phyloP scores from a whole-genome alignment of 2,329 filamentous ascomycete species.

The Epichloe gansuensis region DNA sequence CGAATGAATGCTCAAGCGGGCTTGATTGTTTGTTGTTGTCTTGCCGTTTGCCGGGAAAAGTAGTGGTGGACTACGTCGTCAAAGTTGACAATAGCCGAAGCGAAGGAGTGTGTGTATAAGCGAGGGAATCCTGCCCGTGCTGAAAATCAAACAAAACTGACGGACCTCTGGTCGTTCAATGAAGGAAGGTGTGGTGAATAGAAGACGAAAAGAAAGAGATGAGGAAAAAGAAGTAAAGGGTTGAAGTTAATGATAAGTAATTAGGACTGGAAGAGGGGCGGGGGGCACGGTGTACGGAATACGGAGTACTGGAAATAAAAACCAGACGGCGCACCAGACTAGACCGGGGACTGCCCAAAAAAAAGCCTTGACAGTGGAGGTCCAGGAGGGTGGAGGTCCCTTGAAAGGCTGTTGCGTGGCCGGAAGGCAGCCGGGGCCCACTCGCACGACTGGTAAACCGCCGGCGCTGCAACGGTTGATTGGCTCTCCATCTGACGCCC shows the following conservation, averaged over 20 bases:
- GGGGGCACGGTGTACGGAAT: not conserved
- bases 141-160: constrained; percentile 6
- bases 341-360: not conserved
- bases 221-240: not conserved
- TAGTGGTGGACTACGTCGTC: not conserved
- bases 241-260: not conserved
- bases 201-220: not conserved
- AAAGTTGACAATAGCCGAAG: not conserved
- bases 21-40: not conserved
- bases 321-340: too few species aligned
- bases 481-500: not conserved
- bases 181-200: constrained; percentile 5
- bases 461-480: not conserved
- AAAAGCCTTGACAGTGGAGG: not conserved
- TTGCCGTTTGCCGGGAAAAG: not conserved
- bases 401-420: not conserved
- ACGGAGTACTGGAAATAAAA: too few species aligned
- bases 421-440: not conserved
- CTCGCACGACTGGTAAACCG: not conserved
- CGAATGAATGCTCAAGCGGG: constrained; percentile 1
- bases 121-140: constrained; percentile 8
- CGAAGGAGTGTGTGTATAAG: constrained; percentile 7
- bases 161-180: constrained; percentile 4
- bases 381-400: not conserved
- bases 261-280: not conserved